A percentile compares a stretch with the other conserved stretches of the same genome.
These are phyloP conservation scores for Talaromyces islandicus DNA, from an alignment of 2,329 filamentous ascomycete genomes.

Conservation along the genomic window DNA sequence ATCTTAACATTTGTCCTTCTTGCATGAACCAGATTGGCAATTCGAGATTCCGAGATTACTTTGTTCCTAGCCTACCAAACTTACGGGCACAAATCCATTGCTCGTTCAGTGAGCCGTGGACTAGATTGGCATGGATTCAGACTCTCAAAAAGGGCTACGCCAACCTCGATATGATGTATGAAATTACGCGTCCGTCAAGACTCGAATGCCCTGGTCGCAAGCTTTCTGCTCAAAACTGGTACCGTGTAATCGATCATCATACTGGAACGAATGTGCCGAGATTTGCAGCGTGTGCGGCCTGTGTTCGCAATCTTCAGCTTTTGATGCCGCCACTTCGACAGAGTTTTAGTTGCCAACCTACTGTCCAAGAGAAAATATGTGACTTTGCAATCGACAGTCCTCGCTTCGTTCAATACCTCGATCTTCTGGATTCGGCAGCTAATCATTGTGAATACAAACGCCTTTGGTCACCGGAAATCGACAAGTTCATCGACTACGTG, in stretches of 20 bases:
- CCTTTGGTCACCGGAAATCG: conserved; percentile 46
- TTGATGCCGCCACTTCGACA: conserved; percentile 68
- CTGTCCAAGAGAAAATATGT: conserved; percentile 54
- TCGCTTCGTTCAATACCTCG: conserved; percentile 52
- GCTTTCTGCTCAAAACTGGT: conserved; percentile 62
- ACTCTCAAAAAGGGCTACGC: conserved; percentile 63
- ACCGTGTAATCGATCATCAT: conserved; percentile 64
- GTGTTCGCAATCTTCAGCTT: conserved; percentile 64
- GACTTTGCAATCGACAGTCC: conserved; percentile 60
- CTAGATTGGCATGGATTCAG: conserved; percentile 76
- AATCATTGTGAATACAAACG: conserved; percentile 27
- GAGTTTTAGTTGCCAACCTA: conserved; percentile 51
- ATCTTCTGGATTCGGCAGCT: conserved; percentile 51
- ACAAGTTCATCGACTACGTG: conserved; percentile 59
- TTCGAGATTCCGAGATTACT: conserved; percentile 62
- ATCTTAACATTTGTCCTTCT: conserved; percentile 74
- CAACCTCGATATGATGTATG: conserved; percentile 63
- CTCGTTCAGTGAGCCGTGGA: conserved; percentile 77
- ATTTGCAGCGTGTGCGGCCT: conserved; percentile 71
- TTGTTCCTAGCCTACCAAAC: conserved; percentile 57
- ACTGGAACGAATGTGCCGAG: conserved; percentile 59
- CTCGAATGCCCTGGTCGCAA: conserved; percentile 54
- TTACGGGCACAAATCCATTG: conserved; percentile 59
- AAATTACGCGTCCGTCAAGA: conserved; percentile 59
- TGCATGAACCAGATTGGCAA: conserved; percentile 70